phyloP scores from a whole-genome alignment of 345 rosid species.

The Litchi chinensis region DNA sequence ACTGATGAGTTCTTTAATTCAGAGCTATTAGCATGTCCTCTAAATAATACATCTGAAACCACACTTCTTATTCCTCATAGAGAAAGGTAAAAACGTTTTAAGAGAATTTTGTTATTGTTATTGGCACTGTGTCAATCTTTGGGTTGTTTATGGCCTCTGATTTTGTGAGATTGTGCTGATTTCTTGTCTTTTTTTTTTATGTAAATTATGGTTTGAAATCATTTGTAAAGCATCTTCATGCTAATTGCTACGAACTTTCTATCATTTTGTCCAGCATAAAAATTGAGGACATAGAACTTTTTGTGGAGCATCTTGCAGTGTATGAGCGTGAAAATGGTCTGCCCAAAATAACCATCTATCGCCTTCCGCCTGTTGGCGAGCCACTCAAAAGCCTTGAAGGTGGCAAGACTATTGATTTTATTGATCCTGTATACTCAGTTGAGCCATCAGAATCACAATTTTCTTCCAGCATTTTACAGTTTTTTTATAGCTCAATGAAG shows the following conservation, averaged over 20 bases:
- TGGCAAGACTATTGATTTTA: conserved; percentile 65
- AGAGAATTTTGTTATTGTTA: too few relatives aligned
- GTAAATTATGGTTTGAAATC: neutral
- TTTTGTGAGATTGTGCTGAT: conserved; percentile 1
- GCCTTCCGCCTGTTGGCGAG: conserved; percentile 72
- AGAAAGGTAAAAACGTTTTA: conserved; percentile 52
- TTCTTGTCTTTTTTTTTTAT: neutral
- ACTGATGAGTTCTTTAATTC: conserved; percentile 81
- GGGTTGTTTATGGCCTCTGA: neutral
- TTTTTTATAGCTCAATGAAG: conserved; percentile 78
- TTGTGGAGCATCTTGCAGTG: conserved; percentile 72
- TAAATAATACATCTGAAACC: conserved; percentile 61
- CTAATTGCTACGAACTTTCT: neutral
- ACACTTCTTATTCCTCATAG: conserved; percentile 78
- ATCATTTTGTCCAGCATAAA: conserved; percentile 56
- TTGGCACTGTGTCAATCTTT: neutral
- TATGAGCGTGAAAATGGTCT: conserved; percentile 84
- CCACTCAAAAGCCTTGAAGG: conserved; percentile 63
- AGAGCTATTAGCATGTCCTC: conserved; percentile 73
- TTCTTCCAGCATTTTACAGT: conserved; percentile 71
- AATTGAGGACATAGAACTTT: conserved; percentile 75
- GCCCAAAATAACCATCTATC: conserved; percentile 59
- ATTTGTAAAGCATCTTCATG: neutral
- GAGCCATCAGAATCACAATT: conserved; percentile 58
- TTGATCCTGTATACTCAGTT: conserved; percentile 72